Conservation (phyloP, 1,284 basidiomycete species). For the Ganoderma sinense region DNA sequence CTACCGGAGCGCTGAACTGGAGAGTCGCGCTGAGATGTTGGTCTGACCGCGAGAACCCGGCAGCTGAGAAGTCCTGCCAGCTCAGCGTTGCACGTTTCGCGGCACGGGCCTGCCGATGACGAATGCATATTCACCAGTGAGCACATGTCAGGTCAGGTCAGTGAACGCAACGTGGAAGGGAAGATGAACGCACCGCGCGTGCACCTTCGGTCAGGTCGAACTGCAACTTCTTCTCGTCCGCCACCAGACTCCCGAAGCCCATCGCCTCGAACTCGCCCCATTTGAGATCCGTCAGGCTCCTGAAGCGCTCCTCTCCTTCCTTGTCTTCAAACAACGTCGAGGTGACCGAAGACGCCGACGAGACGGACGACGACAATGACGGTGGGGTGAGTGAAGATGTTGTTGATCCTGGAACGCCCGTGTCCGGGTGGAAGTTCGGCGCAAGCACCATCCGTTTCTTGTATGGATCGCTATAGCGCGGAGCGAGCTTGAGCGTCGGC, state of each 20-base stretch:
- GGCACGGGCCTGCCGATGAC: conserved; percentile 59
- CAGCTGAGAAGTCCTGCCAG: conserved; percentile 86
- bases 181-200: conserved; percentile 65
- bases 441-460: conserved; percentile 77
- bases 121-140: conserved; percentile 1
- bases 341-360: conserved; percentile 40
- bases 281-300: conserved; percentile 81
- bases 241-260: conserved; percentile 70
- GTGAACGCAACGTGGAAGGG: background rate
- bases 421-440: conserved; percentile 63
- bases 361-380: conserved; percentile 39
- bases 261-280: conserved; percentile 89
- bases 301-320: conserved; percentile 71
- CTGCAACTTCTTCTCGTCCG: conserved; percentile 74
- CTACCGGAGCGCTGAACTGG: conserved; percentile 79
- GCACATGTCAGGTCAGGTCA: background rate
- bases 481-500: conserved; percentile 57
- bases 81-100: conserved; percentile 82
- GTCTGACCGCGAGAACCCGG: conserved; percentile 83
- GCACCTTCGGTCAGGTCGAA: conserved; percentile 90
- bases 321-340: conserved; percentile 43
- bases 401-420: conserved; percentile 35
- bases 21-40: conserved; percentile 78
- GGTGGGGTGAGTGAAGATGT: conserved; percentile 34
- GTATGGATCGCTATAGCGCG: conserved; percentile 73